Conservation (phyloP, 208 protist genomes). For the Leishmania arabica region DNA sequence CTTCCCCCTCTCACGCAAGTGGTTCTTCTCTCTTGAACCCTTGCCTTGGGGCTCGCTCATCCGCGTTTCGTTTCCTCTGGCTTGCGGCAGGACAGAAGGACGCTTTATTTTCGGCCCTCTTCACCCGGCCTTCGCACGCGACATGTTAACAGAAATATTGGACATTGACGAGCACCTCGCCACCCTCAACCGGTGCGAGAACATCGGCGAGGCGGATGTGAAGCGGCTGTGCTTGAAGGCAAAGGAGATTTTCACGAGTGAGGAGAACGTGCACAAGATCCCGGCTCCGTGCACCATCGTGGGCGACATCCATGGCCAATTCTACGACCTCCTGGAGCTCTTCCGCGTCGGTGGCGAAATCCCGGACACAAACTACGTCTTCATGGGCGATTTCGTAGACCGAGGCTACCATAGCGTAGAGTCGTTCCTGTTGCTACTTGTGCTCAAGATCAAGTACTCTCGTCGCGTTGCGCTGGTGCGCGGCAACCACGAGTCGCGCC, state of each 20-base stretch:
- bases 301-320: conserved; percentile 96
- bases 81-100: background rate
- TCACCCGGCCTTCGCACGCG: background rate
- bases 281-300: conserved; percentile 92
- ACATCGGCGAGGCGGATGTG: conserved; percentile 92
- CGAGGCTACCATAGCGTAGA: conserved; percentile 98
- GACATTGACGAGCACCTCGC: conserved; percentile 97
- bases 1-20: background rate
- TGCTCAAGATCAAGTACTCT: conserved; percentile 97
- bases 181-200: conserved; percentile 95
- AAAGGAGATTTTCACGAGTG: conserved; percentile 81
- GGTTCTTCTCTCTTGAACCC: background rate
- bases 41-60: background rate
- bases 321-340: conserved; percentile 97
- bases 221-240: conserved; percentile 89
- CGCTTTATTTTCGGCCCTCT: background rate
- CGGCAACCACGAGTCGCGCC: conserved; percentile 96
- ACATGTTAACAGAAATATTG: conserved; percentile 44
- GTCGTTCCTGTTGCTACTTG: conserved; percentile 97
- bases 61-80: background rate
- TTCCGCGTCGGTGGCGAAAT: conserved; percentile 97
- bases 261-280: conserved; percentile 93
- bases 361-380: conserved; percentile 97
- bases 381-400: conserved; percentile 99
- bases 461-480: conserved; percentile 96